phyloP scores from a whole-genome alignment of 2,329 filamentous ascomycete species.

The Aspergillus ochraceus region DNA sequence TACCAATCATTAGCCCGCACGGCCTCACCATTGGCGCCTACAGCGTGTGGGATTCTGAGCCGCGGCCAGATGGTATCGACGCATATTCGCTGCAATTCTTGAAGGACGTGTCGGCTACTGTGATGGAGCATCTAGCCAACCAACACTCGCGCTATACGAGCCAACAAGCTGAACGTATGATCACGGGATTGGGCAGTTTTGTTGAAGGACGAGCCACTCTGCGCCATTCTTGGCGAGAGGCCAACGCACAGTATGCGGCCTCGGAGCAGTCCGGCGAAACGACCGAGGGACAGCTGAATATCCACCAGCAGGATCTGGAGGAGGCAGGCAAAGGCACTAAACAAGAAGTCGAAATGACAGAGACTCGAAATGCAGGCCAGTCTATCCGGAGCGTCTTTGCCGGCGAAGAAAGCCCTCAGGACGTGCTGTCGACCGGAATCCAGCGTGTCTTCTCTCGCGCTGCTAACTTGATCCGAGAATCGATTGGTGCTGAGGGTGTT shows the following conservation, averaged over 20 bases:
- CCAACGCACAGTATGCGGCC: conserved; percentile 13
- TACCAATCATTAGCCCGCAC: conserved; percentile 58
- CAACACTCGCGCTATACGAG: conserved; percentile 53
- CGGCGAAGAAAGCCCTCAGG: conserved; percentile 11
- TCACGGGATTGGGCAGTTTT: conserved; percentile 54
- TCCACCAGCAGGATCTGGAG: conserved; percentile 21
- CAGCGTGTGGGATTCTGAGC: conserved; percentile 56
- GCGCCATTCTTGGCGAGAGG: conserved; percentile 24
- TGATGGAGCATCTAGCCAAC: conserved; percentile 60
- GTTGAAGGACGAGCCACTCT: conserved; percentile 46
- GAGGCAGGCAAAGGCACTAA: neutral
- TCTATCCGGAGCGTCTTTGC: conserved; percentile 3
- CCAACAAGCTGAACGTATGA: conserved; percentile 56
- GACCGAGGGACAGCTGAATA: conserved; percentile 20
- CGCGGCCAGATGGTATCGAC: conserved; percentile 31
- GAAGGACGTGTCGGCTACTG: conserved; percentile 55
- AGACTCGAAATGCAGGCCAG: neutral
- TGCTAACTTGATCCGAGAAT: conserved; percentile 45
- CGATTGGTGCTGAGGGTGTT: conserved; percentile 43
- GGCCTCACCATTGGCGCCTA: conserved; percentile 60
- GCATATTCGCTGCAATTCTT: conserved; percentile 53
- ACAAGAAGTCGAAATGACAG: neutral
- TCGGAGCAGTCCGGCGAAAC: conserved; percentile 10
- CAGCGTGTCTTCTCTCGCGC: conserved; percentile 45
- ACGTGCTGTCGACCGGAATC: conserved; percentile 11